phyloP scores from a whole-genome alignment of 106 monocot species.

The Hemerocallis citrina region DNA sequence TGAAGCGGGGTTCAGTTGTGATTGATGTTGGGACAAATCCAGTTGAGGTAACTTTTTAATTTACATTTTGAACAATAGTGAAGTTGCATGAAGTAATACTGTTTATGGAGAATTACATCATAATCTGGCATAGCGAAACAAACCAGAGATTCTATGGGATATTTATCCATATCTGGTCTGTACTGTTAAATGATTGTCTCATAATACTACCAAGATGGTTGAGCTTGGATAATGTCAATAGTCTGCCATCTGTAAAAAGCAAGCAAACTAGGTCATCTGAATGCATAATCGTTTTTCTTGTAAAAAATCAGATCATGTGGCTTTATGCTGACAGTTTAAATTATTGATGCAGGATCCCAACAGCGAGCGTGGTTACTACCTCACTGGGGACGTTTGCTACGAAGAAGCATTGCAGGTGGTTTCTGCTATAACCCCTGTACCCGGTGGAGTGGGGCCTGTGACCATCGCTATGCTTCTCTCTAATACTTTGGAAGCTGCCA shows the following conservation, averaged over 20 bases:
- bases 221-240: too few relatives aligned
- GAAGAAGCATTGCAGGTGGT: constrained; percentile 79
- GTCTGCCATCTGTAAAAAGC: too few relatives aligned
- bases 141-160: too few relatives aligned
- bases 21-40: constrained; percentile 96
- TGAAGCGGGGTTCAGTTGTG: constrained; percentile 72
- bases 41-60: constrained; percentile 47
- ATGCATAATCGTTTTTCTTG: too few relatives aligned
- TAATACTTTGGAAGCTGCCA: constrained; percentile 73
- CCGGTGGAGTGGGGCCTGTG: constrained; percentile 92
- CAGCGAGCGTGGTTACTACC: constrained; percentile 64
- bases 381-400: constrained; percentile 84
- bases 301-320: not conserved
- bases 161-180: too few relatives aligned
- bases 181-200: too few relatives aligned
- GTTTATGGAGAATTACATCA: too few relatives aligned
- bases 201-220: too few relatives aligned
- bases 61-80: not conserved
- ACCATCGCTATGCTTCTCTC: constrained; percentile 90
- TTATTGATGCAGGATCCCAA: constrained; percentile 40
- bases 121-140: too few relatives aligned
- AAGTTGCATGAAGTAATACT: not conserved
- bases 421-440: constrained; percentile 86
- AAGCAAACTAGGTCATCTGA: too few relatives aligned
- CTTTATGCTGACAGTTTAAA: constrained; percentile 2